These are phyloP conservation scores for Colletotrichum destructivum DNA, from an alignment of 2,329 filamentous ascomycete genomes.

Conservation along the genomic window DNA sequence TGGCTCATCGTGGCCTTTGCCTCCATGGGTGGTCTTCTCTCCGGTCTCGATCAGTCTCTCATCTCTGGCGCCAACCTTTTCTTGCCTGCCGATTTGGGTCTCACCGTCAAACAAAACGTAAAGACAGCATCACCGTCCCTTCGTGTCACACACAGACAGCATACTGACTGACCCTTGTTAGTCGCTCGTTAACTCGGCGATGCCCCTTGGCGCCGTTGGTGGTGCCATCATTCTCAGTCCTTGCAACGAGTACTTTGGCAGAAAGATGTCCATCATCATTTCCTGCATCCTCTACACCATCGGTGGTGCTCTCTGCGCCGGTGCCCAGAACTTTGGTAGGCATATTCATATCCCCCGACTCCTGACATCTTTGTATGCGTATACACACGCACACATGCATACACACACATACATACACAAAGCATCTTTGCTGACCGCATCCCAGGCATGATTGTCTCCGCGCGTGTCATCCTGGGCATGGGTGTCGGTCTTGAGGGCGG, in stretches of 20 bases:
- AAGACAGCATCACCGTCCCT: neutral
- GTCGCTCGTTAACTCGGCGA: slow-evolving; percentile 78
- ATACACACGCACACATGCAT: no score
- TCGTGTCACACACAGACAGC: no score
- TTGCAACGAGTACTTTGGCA: slow-evolving; percentile 77
- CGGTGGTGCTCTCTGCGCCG: slow-evolving; percentile 78
- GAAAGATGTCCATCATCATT: slow-evolving; percentile 78
- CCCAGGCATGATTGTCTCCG: slow-evolving; percentile 74
- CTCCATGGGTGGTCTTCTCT: slow-evolving; percentile 82
- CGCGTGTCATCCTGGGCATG: slow-evolving; percentile 77
- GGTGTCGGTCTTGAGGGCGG: slow-evolving; percentile 82
- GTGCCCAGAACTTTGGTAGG: slow-evolving; percentile 74
- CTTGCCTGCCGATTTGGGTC: slow-evolving; percentile 70
- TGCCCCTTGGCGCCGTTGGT: slow-evolving; percentile 80
- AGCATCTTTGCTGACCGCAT: slow-evolving; percentile 43
- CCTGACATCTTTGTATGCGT: slow-evolving; percentile 38
- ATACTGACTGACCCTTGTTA: neutral
- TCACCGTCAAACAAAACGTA: slow-evolving; percentile 68
- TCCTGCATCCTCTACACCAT: slow-evolving; percentile 80
- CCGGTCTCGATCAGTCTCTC: slow-evolving; percentile 80
- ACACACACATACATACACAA: no score
- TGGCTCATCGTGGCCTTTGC: slow-evolving; percentile 79
- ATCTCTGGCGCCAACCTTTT: slow-evolving; percentile 81
- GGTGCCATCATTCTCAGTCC: slow-evolving; percentile 78
- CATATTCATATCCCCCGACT: neutral